Evolutionary conservation across 2,329 filamentous ascomycete genomes (phyloP).

Genomic region (Zarea fungicola): DNA sequence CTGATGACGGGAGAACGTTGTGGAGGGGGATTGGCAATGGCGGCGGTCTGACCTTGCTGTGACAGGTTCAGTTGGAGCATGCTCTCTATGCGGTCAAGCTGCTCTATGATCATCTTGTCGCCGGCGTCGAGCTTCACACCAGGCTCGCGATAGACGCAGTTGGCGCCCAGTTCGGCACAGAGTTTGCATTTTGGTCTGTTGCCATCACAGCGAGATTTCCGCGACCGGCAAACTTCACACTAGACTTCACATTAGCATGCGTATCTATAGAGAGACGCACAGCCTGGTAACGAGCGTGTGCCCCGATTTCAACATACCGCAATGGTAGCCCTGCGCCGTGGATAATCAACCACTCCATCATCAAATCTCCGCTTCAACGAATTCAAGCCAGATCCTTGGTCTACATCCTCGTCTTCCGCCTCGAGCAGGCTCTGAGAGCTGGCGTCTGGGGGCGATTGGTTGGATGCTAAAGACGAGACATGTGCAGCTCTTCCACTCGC

Average conservation of each 20-base stretch:
- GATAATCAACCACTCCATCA: constrained; percentile 58
- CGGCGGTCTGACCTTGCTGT: constrained; percentile 36
- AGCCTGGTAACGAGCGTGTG: background rate
- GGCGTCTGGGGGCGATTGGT: background rate
- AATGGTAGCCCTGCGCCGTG: constrained; percentile 59
- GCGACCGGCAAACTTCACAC: constrained; percentile 77
- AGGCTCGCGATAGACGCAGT: constrained; percentile 79
- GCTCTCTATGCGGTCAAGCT: constrained; percentile 70
- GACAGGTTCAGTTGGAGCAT: constrained; percentile 67
- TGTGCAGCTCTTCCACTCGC: background rate
- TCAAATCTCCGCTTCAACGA: constrained; percentile 59
- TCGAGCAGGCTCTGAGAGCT: background rate
- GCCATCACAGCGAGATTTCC: constrained; percentile 75
- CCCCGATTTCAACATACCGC: constrained; percentile 44
- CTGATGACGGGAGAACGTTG: constrained; percentile 61
- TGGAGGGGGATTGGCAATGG: constrained; percentile 39
- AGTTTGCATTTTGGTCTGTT: constrained; percentile 79
- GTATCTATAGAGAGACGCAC: too few relatives aligned
- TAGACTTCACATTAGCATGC: constrained; percentile 31
- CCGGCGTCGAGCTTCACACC: constrained; percentile 83
- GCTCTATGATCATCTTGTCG: constrained; percentile 79
- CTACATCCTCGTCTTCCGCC: constrained; percentile 9
- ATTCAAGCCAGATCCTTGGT: constrained; percentile 33
- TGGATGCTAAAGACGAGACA: background rate
- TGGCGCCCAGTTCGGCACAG: constrained; percentile 74